Conservation (phyloP, 495 filamentous ascomycete genomes). For the Staphylotrichum tortipilum region DNA sequence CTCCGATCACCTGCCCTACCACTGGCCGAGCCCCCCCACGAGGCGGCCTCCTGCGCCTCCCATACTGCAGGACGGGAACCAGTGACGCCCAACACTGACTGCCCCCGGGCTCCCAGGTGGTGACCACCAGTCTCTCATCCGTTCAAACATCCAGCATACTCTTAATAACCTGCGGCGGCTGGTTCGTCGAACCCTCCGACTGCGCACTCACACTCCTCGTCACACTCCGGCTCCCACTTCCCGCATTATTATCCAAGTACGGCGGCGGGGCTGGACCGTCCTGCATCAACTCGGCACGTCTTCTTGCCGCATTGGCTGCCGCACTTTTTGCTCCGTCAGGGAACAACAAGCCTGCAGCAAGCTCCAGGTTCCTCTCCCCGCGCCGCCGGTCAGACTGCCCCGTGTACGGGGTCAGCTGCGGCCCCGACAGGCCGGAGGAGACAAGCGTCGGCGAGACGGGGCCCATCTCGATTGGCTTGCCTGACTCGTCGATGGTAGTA, state of each 20-base stretch:
- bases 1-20: too few relatives aligned
- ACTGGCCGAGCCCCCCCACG: too few relatives aligned
- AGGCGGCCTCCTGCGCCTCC: too few relatives aligned
- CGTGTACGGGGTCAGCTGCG: slow-evolving; percentile 11
- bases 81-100: too few relatives aligned
- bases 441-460: slow-evolving; percentile 12
- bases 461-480: slow-evolving; percentile 29
- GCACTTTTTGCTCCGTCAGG: slow-evolving; percentile 12
- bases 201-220: slow-evolving; percentile 28
- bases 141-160: slow-evolving; percentile 52
- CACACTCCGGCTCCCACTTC: too few relatives aligned
- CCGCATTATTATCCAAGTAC: slow-evolving; percentile 19
- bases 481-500: slow-evolving; percentile 4
- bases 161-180: slow-evolving; percentile 40
- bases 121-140: too few relatives aligned
- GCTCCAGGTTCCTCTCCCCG: slow-evolving; percentile 28
- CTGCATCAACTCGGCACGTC: slow-evolving; percentile 21
- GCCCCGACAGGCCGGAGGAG: not conserved
- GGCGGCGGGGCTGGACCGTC: slow-evolving; percentile 22
- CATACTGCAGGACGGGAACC: too few relatives aligned
- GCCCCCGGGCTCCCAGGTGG: too few relatives aligned
- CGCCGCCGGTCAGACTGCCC: slow-evolving; percentile 30
- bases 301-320: slow-evolving; percentile 8
- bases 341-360: slow-evolving; percentile 31
- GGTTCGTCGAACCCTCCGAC: slow-evolving; percentile 26